Evolutionary conservation across 108 stramenopile species (phyloP).

Genomic region (Mediolabrus comicus): DNA sequence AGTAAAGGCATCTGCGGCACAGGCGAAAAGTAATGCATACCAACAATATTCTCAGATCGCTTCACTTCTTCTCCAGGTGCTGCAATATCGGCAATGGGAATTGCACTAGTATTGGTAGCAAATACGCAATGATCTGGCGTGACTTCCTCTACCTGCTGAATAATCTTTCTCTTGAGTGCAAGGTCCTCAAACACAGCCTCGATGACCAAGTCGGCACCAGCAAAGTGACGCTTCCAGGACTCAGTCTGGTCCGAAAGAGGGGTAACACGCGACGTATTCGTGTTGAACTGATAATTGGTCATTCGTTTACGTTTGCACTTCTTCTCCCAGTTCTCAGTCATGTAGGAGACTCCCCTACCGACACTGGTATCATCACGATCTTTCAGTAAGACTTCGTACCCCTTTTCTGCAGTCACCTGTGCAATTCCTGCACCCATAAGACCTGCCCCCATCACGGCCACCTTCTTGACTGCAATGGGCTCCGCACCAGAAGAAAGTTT

Average conservation of each 20-base stretch:
- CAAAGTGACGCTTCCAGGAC: conserved; percentile 85
- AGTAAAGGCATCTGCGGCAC: conserved; percentile 98
- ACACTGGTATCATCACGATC: conserved; percentile 89
- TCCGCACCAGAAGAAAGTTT: conserved; percentile 80
- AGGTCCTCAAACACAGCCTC: conserved; percentile 99
- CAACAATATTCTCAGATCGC: conserved; percentile 93
- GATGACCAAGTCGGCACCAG: conserved; percentile 91
- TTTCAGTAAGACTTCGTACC: conserved; percentile 91
- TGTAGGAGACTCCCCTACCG: conserved; percentile 85
- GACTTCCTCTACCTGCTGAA: conserved; percentile 88
- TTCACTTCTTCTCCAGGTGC: conserved; percentile 82
- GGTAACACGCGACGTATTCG: conserved; percentile 80
- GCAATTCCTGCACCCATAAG: conserved; percentile 99
- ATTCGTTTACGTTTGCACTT: conserved; percentile 91
- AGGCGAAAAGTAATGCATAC: conserved; percentile 99
- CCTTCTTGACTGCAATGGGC: conserved; percentile 71
- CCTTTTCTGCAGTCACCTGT: conserved; percentile 97
- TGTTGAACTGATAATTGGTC: conserved; percentile 92
- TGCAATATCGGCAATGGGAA: conserved; percentile 94
- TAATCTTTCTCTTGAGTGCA: conserved; percentile 92
- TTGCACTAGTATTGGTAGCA: conserved; percentile 98
- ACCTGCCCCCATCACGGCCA: conserved; percentile 98
- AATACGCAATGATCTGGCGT: conserved; percentile 95
- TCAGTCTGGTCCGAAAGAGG: conserved; percentile 86
- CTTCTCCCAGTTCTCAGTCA: conserved; percentile 91